A percentile compares a stretch with the other conserved stretches of the same genome.
These are phyloP conservation scores for Penstemon davidsonii DNA, from an alignment of 257 asterid species.

Conservation along the genomic window DNA sequence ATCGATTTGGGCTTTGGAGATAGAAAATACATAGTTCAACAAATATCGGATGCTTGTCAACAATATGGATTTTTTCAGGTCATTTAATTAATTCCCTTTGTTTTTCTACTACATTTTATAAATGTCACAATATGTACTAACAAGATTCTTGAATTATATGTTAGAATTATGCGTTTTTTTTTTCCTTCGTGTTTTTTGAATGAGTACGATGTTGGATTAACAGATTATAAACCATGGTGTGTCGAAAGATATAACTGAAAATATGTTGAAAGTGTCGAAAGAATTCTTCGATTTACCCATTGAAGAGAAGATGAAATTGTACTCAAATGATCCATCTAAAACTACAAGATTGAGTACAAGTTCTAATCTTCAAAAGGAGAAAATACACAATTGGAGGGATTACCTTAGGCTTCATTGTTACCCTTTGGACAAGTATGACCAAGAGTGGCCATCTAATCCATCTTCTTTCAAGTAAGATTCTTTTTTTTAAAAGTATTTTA, in stretches of 20 bases:
- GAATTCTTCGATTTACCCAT: constrained; percentile 61
- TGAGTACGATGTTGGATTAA: not conserved
- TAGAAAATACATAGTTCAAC: constrained; percentile 34
- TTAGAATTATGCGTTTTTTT: no score
- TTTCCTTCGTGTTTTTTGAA: not conserved
- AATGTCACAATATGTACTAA: not conserved
- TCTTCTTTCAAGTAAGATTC: constrained; percentile 65
- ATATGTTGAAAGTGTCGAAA: constrained; percentile 49
- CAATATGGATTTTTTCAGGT: constrained; percentile 82
- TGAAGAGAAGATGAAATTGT: constrained; percentile 80
- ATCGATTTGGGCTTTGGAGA: constrained; percentile 55
- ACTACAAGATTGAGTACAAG: constrained; percentile 81
- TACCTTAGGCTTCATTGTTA: constrained; percentile 87
- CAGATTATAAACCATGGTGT: constrained; percentile 85
- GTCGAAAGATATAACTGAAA: constrained; percentile 43
- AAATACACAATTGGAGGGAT: constrained; percentile 90
- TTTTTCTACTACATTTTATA: not conserved
- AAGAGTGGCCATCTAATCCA: constrained; percentile 87
- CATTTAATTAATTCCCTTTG: not conserved
- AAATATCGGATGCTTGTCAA: constrained; percentile 62
- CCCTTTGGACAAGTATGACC: constrained; percentile 64
- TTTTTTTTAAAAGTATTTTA: no score
- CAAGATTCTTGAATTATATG: no score
- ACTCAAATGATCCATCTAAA: constrained; percentile 76
- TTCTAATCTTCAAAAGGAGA: constrained; percentile 65